Percentiles rank a stretch among this genome's conserved stretches.
Conservation (phyloP, 768 basidiomycete genomes). For the Tricholoma matsutake region DNA sequence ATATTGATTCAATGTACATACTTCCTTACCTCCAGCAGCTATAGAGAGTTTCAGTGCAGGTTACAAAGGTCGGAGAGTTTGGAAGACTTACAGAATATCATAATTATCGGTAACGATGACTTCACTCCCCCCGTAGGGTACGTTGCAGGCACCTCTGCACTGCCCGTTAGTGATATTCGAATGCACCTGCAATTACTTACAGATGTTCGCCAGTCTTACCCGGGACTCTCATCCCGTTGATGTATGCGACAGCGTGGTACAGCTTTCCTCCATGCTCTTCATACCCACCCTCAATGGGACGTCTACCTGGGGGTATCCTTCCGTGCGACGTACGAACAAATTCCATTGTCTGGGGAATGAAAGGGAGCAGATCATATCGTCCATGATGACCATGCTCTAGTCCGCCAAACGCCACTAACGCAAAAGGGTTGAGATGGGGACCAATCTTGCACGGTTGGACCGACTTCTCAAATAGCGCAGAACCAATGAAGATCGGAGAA, state of each 20-base stretch:
- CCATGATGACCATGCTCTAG: constrained; percentile 58
- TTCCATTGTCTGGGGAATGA: constrained; percentile 67
- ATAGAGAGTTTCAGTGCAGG: constrained; percentile 1
- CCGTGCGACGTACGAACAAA: constrained; percentile 65
- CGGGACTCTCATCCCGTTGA: constrained; percentile 58
- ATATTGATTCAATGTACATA: not conserved
- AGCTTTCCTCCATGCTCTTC: constrained; percentile 65
- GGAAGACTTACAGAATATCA: constrained; percentile 43
- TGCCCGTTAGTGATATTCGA: constrained; percentile 11
- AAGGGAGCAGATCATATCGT: constrained; percentile 73
- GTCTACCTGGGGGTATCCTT: constrained; percentile 50
- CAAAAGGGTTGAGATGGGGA: constrained; percentile 47
- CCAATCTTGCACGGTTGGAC: constrained; percentile 86
- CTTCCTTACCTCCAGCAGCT: constrained; percentile 38
- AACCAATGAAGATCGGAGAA: constrained; percentile 68
- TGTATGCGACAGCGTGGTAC: constrained; percentile 60
- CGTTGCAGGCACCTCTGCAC: constrained; percentile 39
- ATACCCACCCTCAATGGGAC: constrained; percentile 71
- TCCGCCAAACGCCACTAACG: constrained; percentile 64
- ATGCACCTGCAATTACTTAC: constrained; percentile 33
- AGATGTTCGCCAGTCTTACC: constrained; percentile 74
- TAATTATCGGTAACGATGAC: constrained; percentile 36
- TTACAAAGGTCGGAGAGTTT: not conserved
- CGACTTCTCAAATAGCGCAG: constrained; percentile 61
- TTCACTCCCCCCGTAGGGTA: constrained; percentile 47